Percentiles rank a stretch among this genome's conserved stretches.
phyloP scores from a whole-genome alignment of 83 land plant species.

The Diphasiastrum complanatum region DNA sequence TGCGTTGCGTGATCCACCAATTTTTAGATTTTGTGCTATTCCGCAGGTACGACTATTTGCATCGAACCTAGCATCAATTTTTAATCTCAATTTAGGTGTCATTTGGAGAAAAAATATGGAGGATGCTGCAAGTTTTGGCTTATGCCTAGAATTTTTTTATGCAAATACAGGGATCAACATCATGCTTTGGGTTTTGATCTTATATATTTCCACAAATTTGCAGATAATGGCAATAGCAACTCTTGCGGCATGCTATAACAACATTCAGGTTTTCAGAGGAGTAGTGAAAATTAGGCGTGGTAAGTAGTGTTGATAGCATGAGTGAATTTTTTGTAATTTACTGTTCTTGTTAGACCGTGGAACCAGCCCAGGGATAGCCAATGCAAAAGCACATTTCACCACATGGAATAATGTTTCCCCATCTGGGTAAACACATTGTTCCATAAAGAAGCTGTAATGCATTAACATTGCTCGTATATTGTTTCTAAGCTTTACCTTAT shows the following conservation, averaged over 20 bases:
- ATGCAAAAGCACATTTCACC: too few relatives aligned
- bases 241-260: conserved; percentile 83
- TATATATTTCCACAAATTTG: too few relatives aligned
- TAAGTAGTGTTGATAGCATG: conserved; percentile 28
- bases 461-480: too few relatives aligned
- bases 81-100: background rate
- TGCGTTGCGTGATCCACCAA: conserved; percentile 48
- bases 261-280: conserved; percentile 84
- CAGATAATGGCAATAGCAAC: conserved; percentile 97
- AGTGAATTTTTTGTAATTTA: conserved; percentile 1
- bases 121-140: background rate
- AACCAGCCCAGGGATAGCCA: too few relatives aligned
- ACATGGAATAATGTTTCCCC: too few relatives aligned
- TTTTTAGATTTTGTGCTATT: conserved; percentile 89
- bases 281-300: conserved; percentile 97
- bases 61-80: background rate
- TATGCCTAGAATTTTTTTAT: background rate
- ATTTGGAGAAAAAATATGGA: background rate
- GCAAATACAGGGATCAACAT: background rate
- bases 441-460: too few relatives aligned
- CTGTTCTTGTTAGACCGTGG: background rate
- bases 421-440: too few relatives aligned
- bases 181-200: background rate
- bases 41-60: conserved; percentile 60
- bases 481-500: too few relatives aligned